Evolutionary conservation across 1,284 basidiomycete species (phyloP), one percentile per base, ranked within the genome.

Genomic region (Marasmius oreades): DNA sequence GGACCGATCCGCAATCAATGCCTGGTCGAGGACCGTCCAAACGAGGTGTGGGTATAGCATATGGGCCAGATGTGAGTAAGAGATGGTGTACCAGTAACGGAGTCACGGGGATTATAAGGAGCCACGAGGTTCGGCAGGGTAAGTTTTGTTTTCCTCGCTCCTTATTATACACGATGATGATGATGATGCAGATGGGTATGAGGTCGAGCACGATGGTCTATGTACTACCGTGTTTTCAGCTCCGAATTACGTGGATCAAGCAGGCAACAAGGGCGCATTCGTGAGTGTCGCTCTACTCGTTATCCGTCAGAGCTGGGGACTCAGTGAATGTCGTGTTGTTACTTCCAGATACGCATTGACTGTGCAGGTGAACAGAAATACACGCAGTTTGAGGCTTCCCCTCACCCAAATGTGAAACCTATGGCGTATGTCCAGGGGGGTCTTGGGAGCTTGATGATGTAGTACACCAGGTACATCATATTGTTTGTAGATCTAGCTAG

Each of bases 111-210:
- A 82, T 99, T 52, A 88, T 99, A 64, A 89, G 97, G 53, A 95
- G 92, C 63, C 97, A 99, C 72, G 97, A 99, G 82, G 96, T 99
- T 45, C 86, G 97, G 56, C 93, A 96, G 79, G 88, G 90, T 88
- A 63, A 55, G 79, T 53, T 44, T 18, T 23, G 14, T 52, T n/a
- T 18, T 50, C 20, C 12, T 22, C 37, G 37, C 5, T 12, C 43
- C 5, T 46, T 20, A 39, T 48, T 14, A 60, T 26, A 44, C 5
- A 22, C n/a, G 16, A 33, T 43, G 37, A 48, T 58, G 33, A 45
- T 57, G 10, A 16, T 51, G 53, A 39, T 56, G 26, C 61, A 91
- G 90, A 87, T 63, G 90, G 93, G 20, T 96, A 95, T 71, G 85
- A 92, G 59, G 80, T 95, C 55, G 94, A 96, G 68, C 93, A 96